Evolutionary conservation across 179 eudicot genomes (phyloP).

Genomic region (Camellia oleifera): DNA sequence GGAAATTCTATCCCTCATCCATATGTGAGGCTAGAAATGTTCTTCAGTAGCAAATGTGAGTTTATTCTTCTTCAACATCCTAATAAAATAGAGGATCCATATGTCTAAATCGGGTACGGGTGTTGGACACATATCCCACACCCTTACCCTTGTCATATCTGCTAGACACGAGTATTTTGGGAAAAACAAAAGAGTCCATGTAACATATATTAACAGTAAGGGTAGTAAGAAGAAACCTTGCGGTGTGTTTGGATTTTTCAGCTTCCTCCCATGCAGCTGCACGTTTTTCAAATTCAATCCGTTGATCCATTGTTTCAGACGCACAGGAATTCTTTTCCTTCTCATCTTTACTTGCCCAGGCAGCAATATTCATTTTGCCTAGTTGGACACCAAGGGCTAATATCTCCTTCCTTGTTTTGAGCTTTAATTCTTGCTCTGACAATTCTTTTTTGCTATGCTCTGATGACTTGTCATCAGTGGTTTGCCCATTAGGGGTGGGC

Average conservation of each 20-base stretch:
- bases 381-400: slow-evolving; percentile 87
- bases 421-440: slow-evolving; percentile 75
- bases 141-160: no score
- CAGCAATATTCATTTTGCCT: slow-evolving; percentile 93
- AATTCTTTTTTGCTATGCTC: slow-evolving; percentile 44
- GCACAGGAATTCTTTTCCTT: slow-evolving; percentile 36
- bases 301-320: slow-evolving; percentile 26
- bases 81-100: no score
- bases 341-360: slow-evolving; percentile 95
- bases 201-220: not conserved
- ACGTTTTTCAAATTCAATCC: slow-evolving; percentile 58
- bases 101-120: no score
- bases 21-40: no score
- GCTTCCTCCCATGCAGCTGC: slow-evolving; percentile 97
- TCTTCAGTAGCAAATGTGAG: no score
- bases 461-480: slow-evolving; percentile 18
- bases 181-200: no score
- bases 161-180: no score
- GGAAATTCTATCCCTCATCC: no score
- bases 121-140: no score
- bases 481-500: slow-evolving; percentile 36
- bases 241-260: slow-evolving; percentile 74
- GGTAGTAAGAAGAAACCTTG: slow-evolving; percentile 47
- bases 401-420: slow-evolving; percentile 78
- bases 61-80: no score